Evolutionary conservation across 495 filamentous ascomycete genomes (phyloP).

Genomic region (Trichoderma asperelloides): DNA sequence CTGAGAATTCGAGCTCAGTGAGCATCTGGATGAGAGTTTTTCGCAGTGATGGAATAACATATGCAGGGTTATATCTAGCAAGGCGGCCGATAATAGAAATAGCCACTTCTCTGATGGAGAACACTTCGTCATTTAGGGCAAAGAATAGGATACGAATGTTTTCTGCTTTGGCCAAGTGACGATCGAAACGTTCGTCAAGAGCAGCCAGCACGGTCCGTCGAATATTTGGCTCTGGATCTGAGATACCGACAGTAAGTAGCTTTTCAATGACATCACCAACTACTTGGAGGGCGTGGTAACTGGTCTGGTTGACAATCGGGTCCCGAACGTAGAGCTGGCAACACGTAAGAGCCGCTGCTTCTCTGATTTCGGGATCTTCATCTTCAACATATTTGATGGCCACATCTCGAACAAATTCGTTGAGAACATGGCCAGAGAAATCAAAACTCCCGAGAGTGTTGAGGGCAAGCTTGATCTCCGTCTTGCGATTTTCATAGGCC

Average conservation of each 20-base stretch:
- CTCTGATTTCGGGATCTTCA: conserved; percentile 85
- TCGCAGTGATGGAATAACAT: conserved; percentile 87
- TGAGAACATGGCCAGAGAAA: conserved; percentile 86
- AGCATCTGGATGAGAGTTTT: conserved; percentile 94
- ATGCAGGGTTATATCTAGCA: conserved; percentile 85
- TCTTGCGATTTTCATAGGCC: conserved; percentile 63
- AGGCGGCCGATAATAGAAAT: conserved; percentile 94
- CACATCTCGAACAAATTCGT: conserved; percentile 97
- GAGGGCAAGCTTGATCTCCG: conserved; percentile 84
- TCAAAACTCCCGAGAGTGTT: conserved; percentile 95
- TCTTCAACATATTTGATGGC: conserved; percentile 97
- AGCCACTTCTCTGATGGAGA: conserved; percentile 83
- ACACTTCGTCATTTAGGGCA: conserved; percentile 91
- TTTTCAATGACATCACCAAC: conserved; percentile 97
- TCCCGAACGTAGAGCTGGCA: conserved; percentile 95
- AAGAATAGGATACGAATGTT: conserved; percentile 93
- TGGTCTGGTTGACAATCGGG: conserved; percentile 95
- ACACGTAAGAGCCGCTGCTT: conserved; percentile 91
- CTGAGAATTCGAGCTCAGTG: conserved; percentile 93
- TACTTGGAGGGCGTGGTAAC: conserved; percentile 89
- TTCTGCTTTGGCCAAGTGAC: conserved; percentile 86
- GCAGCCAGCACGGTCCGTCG: conserved; percentile 78
- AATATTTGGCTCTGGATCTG: conserved; percentile 83
- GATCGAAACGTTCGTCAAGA: conserved; percentile 87
- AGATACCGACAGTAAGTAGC: conserved; percentile 85